phyloP scores from a whole-genome alignment of 352 stramenopile species.

The Pythium brachiatum region DNA sequence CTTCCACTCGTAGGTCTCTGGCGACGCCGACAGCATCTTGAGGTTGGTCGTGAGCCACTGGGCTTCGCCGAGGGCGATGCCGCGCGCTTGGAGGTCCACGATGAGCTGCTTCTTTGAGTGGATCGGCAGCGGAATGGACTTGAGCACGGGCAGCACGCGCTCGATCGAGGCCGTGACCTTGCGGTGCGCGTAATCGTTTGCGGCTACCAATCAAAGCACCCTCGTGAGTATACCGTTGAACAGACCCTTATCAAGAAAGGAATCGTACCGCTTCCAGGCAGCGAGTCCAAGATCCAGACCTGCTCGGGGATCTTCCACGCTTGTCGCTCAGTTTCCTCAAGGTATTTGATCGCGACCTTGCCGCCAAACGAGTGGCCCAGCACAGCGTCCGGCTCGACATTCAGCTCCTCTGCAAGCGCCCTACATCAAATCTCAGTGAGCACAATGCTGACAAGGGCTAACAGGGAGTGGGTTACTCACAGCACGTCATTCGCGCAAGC shows the following conservation, averaged over 20 bases:
- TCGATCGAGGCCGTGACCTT: constrained; percentile 70
- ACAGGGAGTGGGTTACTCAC: no score
- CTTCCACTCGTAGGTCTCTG: constrained; percentile 78
- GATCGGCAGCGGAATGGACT: constrained; percentile 72
- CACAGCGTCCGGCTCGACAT: constrained; percentile 56
- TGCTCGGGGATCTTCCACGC: constrained; percentile 40
- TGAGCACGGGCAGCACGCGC: constrained; percentile 62
- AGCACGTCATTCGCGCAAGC: constrained; percentile 70
- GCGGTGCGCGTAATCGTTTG: constrained; percentile 62
- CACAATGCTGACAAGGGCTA: no score
- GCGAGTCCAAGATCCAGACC: constrained; percentile 70
- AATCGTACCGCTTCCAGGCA: constrained; percentile 56
- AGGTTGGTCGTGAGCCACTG: constrained; percentile 86
- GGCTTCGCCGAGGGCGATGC: constrained; percentile 58
- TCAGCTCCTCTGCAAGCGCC: constrained; percentile 43
- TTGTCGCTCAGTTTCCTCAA: constrained; percentile 51
- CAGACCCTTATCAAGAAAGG: no score
- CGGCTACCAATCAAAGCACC: constrained; percentile 22
- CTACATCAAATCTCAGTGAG: constrained; percentile 24
- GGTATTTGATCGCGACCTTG: constrained; percentile 73
- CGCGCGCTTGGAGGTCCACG: constrained; percentile 54
- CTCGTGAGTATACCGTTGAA: no score
- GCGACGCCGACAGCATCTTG: constrained; percentile 39
- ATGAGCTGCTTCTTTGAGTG: constrained; percentile 66
- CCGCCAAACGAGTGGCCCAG: constrained; percentile 78